Conservation (phyloP, 2,329 filamentous ascomycete genomes). For the Aspergillus japonicus region DNA sequence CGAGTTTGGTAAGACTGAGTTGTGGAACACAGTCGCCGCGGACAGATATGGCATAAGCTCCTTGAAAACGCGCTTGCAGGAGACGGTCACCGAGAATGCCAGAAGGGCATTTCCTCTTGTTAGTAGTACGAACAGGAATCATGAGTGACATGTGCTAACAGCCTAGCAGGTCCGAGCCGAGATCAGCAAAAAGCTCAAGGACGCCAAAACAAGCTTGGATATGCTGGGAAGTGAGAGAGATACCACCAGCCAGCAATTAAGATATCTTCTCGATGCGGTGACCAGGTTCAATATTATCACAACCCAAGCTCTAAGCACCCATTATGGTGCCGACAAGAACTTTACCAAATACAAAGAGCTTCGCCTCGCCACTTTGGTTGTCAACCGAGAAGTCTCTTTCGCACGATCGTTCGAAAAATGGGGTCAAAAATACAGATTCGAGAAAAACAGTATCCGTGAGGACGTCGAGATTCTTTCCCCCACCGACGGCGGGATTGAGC, state of each 20-base stretch:
- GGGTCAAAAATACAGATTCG: slow-evolving; percentile 19
- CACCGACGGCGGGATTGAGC: no score
- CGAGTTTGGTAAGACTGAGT: slow-evolving; percentile 33
- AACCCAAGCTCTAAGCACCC: slow-evolving; percentile 33
- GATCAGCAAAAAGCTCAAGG: slow-evolving; percentile 33
- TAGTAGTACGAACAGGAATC: neutral
- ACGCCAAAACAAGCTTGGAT: slow-evolving; percentile 27
- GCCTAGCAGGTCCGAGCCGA: slow-evolving; percentile 30
- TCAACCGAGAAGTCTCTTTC: slow-evolving; percentile 27
- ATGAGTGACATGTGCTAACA: neutral
- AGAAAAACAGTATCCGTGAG: neutral
- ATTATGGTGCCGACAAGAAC: slow-evolving; percentile 35
- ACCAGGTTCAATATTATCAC: slow-evolving; percentile 40
- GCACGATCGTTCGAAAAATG: slow-evolving; percentile 20
- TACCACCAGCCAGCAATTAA: slow-evolving; percentile 31
- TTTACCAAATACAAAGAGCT: slow-evolving; percentile 36
- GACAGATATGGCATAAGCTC: slow-evolving; percentile 45
- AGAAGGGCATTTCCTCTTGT: slow-evolving; percentile 49
- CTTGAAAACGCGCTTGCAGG: slow-evolving; percentile 41
- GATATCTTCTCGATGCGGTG: slow-evolving; percentile 40
- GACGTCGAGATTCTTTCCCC: neutral
- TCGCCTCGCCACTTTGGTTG: slow-evolving; percentile 35
- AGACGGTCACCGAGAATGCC: slow-evolving; percentile 44
- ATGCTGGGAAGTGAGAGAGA: slow-evolving; percentile 36
- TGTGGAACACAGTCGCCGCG: slow-evolving; percentile 39